Conservation (phyloP, 2,329 filamentous ascomycete species). For the Ophiostoma ips region DNA sequence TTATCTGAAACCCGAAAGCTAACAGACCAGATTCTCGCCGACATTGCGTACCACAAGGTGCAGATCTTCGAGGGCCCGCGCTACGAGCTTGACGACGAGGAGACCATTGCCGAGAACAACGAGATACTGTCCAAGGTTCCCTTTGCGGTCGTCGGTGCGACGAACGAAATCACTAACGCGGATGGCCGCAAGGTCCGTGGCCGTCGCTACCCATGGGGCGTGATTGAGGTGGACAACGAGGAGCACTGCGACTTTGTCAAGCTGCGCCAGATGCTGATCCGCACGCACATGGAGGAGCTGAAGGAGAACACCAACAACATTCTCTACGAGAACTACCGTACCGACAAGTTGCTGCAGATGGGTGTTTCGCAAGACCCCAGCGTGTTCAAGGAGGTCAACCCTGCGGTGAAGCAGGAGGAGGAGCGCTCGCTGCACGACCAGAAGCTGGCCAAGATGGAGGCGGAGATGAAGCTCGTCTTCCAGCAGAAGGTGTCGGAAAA, state of each 20-base stretch:
- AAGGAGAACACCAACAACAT: conserved; percentile 99
- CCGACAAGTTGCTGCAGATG: conserved; percentile 97
- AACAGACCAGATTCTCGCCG: conserved; percentile 65
- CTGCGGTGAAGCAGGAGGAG: conserved; percentile 98
- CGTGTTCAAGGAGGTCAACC: conserved; percentile 99
- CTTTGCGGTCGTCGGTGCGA: conserved; percentile 94
- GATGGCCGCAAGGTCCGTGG: conserved; percentile 94
- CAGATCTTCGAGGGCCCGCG: conserved; percentile 98
- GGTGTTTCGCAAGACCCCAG: conserved; percentile 96
- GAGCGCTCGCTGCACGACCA: conserved; percentile 96
- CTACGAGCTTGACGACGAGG: conserved; percentile 97
- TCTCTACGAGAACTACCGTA: conserved; percentile 95
- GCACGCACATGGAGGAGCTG: conserved; percentile 99
- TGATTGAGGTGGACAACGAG: conserved; percentile 98
- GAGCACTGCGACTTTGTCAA: conserved; percentile 99
- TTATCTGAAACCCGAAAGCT: background rate
- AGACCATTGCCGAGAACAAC: conserved; percentile 99
- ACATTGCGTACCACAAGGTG: conserved; percentile 94
- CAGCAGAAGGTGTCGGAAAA: conserved; percentile 99
- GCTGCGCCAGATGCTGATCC: conserved; percentile 98
- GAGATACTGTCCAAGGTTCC: conserved; percentile 99
- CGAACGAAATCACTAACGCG: conserved; percentile 78
- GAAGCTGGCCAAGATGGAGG: conserved; percentile 99
- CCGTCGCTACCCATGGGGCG: conserved; percentile 93
- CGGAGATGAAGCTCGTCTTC: conserved; percentile 99